These are phyloP conservation scores for Draba incana DNA, from an alignment of 345 rosid species.

Conservation along the genomic window DNA sequence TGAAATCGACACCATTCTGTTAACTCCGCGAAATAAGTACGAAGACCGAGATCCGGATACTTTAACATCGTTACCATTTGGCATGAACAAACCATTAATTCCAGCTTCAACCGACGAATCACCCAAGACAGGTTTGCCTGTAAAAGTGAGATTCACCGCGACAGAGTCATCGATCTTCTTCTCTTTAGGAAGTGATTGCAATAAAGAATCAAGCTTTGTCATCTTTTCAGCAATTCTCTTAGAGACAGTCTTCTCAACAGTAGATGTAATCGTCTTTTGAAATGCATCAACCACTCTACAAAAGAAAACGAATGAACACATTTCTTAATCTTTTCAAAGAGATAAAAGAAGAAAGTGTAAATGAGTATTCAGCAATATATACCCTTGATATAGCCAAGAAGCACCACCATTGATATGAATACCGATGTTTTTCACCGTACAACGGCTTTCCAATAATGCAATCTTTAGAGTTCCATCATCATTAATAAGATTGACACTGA, in stretches of 20 bases:
- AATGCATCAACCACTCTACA: slow-evolving; percentile 69
- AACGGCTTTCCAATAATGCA: slow-evolving; percentile 46
- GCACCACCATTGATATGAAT: slow-evolving; percentile 75
- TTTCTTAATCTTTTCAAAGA: neutral
- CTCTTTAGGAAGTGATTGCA: slow-evolving; percentile 72
- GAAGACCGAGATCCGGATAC: slow-evolving; percentile 33
- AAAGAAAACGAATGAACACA: neutral
- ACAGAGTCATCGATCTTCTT: slow-evolving; percentile 51
- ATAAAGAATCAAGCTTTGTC: slow-evolving; percentile 53
- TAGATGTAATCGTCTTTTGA: slow-evolving; percentile 53
- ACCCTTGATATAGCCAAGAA: slow-evolving; percentile 89
- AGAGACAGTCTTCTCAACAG: slow-evolving; percentile 56
- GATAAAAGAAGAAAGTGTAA: neutral
- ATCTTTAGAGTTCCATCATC: slow-evolving; percentile 57
- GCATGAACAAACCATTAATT: slow-evolving; percentile 57
- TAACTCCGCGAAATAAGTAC: slow-evolving; percentile 23
- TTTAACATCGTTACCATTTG: slow-evolving; percentile 35
- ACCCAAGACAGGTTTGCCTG: slow-evolving; percentile 50
- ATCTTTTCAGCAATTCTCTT: slow-evolving; percentile 59
- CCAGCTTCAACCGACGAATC: slow-evolving; percentile 56
- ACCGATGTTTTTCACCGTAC: slow-evolving; percentile 59
- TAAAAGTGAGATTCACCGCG: slow-evolving; percentile 65
- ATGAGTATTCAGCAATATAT: slow-evolving; percentile 2
- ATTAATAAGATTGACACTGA: slow-evolving; percentile 43
- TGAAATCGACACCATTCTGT: slow-evolving; percentile 58